These are phyloP conservation scores for Coniella lustricola DNA, from an alignment of 2,329 filamentous ascomycete genomes.

Conservation along the genomic window DNA sequence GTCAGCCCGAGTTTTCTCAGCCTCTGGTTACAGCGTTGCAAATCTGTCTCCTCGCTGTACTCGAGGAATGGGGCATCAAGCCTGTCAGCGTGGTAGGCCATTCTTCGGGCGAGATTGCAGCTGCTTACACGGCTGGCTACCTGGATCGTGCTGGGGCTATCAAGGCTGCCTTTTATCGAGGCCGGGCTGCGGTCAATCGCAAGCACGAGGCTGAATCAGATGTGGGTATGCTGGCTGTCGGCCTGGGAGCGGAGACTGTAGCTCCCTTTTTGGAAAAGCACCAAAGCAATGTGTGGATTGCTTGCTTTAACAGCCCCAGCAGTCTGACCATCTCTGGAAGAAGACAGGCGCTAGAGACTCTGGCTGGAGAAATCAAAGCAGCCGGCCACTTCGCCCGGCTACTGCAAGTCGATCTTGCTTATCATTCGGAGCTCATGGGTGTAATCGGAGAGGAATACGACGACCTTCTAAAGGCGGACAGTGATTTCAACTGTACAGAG, in stretches of 20 bases:
- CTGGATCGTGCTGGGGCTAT: constrained; percentile 23
- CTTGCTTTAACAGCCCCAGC: constrained; percentile 23
- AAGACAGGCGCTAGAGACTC: constrained; percentile 6
- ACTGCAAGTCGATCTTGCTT: constrained; percentile 43
- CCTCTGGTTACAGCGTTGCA: constrained; percentile 2
- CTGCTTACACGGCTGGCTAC: constrained; percentile 27
- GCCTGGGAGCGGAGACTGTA: constrained; percentile 18
- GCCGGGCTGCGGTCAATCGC: constrained; percentile 17
- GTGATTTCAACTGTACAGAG: no score
- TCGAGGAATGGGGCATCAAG: constrained; percentile 16
- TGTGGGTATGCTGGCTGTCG: constrained; percentile 29
- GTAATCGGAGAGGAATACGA: not conserved
- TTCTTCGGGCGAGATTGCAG: constrained; percentile 3
- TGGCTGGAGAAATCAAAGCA: constrained; percentile 4
- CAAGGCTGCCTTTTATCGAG: constrained; percentile 26
- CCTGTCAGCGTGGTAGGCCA: constrained; percentile 20
- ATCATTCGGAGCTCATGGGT: constrained; percentile 47
- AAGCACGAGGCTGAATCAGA: not conserved
- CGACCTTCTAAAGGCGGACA: no score
- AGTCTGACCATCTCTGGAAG: constrained; percentile 25
- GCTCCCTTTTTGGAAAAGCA: constrained; percentile 18
- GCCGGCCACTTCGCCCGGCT: constrained; percentile 35
- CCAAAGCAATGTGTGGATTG: constrained; percentile 14
- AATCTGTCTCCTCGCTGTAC: not conserved
- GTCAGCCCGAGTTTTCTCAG: constrained; percentile 7